These are phyloP conservation scores for Penicillium sp. DNA, from an alignment of 2,329 filamentous ascomycete species.

Conservation along the genomic window DNA sequence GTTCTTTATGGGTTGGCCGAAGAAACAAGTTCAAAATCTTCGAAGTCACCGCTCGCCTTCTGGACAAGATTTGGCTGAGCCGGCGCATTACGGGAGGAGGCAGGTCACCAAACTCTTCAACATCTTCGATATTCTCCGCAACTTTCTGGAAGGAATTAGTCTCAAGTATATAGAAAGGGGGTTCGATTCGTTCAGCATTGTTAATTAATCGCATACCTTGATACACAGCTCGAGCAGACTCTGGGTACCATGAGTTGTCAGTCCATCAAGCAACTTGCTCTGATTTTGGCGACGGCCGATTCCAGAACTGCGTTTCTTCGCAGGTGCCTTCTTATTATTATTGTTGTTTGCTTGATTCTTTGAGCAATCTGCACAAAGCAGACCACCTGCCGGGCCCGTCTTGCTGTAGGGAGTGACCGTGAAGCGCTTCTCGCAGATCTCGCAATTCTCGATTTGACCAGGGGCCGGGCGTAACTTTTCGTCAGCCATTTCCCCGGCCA, in stretches of 20 bases:
- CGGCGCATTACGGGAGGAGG: constrained; percentile 60
- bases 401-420: constrained; percentile 91
- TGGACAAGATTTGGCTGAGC: constrained; percentile 67
- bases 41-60: constrained; percentile 61
- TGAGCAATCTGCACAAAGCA: constrained; percentile 83
- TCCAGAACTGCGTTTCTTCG: constrained; percentile 59
- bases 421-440: constrained; percentile 82
- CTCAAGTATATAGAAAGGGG: no score
- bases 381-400: constrained; percentile 76
- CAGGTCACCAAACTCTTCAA: constrained; percentile 68
- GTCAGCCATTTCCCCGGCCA: constrained; percentile 58
- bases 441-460: constrained; percentile 88
- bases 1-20: constrained; percentile 57
- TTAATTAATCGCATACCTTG: constrained; percentile 53
- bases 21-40: constrained; percentile 52
- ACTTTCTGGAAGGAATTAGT: constrained; percentile 53
- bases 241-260: constrained; percentile 47
- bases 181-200: no score
- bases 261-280: constrained; percentile 82
- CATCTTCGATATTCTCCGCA: constrained; percentile 64
- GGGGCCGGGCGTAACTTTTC: constrained; percentile 65
- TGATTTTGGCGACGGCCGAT: constrained; percentile 74
- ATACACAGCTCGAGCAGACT: constrained; percentile 62
- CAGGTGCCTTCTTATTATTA: constrained; percentile 61
- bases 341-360: constrained; percentile 73